Base-by-base conservation (phyloP, 768 basidiomycete genomes). In the Mycena belliarum region DNA sequence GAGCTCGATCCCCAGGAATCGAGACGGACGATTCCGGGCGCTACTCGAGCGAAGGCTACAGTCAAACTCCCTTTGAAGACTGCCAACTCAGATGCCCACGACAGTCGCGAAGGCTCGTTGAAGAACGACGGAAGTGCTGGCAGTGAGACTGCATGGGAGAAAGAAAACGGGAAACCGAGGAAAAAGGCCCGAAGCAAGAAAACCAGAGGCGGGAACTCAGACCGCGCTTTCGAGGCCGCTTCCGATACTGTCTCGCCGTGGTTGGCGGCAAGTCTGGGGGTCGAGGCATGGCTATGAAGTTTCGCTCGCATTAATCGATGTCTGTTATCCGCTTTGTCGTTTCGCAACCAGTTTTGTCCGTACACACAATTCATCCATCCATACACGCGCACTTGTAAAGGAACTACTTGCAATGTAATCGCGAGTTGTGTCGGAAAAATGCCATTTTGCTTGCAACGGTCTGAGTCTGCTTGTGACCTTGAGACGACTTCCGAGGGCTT, bases 221-320 rank as follows among this genome's bases (percentile, higher is more conserved):
- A 46, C 16, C 47, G 45, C 29, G 28, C 47, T 29, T 33, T 24
- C 12, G 44, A 44, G 33, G 26, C 24, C 33, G 35, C 25, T 25
- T 7, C 41, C n/a, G 52, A 55, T 41, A 58, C 25, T n/a, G 35
- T 55, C 29, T 63, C 62, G 26, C 58, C 58, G 3, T 63, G 62
- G 62, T 42, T 60, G n/a, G 58, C 58, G 35, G 47, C 62, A 15
- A 63, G 62, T 46, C 41, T n/a, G 7, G 55, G 35, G 18, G 18
- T 28, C 24, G 62, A 63, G 52, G 58, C 62, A 4, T 63, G 58
- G 62, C 51, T 60, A 25, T 59, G 56, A 56, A 55, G 51, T 53
- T 61, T 53, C 49, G 46, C 20, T 49, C 35, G 47, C 43, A 10
- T 55, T 20, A 21, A 18, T 35, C 16, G 18, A 29, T 42, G 20